Evolutionary conservation across 352 stramenopile species (phyloP), one percentile per base, ranked within the genome.

Genomic region (Globisporangium irregulare): DNA sequence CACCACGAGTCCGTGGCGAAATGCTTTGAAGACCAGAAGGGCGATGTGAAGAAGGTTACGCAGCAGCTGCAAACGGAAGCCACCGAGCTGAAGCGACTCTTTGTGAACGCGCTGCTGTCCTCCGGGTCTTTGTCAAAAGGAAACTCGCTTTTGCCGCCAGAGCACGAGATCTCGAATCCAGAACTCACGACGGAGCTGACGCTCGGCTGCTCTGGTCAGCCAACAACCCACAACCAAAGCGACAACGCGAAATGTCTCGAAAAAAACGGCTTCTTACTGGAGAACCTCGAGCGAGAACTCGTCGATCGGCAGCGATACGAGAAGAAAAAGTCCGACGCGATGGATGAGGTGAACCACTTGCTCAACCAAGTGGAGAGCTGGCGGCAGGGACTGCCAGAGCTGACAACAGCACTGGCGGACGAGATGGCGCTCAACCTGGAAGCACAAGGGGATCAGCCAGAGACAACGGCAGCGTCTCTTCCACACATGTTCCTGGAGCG

Each of bases 1-100:
- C 85, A 95, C 57, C 87, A 95, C 66, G 87, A 95, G 59, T 76
- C 78, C 3, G 84, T 92, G 25, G 73, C 82, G 7, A 93, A 92
- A 64, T 82, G 67, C 36, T 93, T 93, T 29, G 80, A 92, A 32
- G 78, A 92, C 32, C 84, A 93, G 51, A 87, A 90, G 56, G 79
- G 79, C 0, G 84, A 91, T 60, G 75, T 86, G 9, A 78, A 81
- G 20, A 79, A 84, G 48, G 59, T 91, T 29, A 68, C 91, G 20
- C 74, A 93, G 61, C 79, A 88, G 41, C 50, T 95, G n/a, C 85
- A 93, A 60, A 67, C 73, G 1, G 87, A 95, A 56, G 78, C 81
- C 0, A 72, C 70, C 4, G 84, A 95, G 62, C 67, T 95, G 0
- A 93, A 93, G 64, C 67, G 81, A 4, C 62, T 95, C 10, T 82